Conservation (phyloP, 345 rosid species). For the Durio zibethinus region DNA sequence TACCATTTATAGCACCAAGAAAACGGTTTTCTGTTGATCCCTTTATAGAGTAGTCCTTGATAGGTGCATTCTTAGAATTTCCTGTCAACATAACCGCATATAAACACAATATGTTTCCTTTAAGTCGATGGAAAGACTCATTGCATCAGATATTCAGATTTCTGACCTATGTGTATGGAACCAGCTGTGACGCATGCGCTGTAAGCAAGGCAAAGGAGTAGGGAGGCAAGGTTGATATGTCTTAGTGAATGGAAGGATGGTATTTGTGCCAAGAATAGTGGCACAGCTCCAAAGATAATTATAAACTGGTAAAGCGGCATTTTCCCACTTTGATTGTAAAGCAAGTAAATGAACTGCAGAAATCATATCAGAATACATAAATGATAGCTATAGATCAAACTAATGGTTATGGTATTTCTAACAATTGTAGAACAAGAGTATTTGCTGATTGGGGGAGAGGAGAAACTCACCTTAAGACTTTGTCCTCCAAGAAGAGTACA, state of each 20-base stretch:
- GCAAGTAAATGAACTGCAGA: constrained; percentile 43
- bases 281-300: constrained; percentile 33
- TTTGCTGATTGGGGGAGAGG: neutral
- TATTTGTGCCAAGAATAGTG: constrained; percentile 44
- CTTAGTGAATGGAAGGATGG: constrained; percentile 69
- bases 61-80: constrained; percentile 38
- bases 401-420: neutral
- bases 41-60: constrained; percentile 36
- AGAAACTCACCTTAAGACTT: constrained; percentile 44
- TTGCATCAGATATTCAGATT: neutral
- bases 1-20: constrained; percentile 42
- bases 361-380: neutral
- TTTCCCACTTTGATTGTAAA: constrained; percentile 29
- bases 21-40: constrained; percentile 31
- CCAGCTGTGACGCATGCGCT: constrained; percentile 39
- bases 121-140: neutral
- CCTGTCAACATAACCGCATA: constrained; percentile 27
- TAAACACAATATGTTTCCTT: neutral
- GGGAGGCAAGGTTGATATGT: constrained; percentile 50
- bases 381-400: neutral
- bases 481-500: constrained; percentile 51
- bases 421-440: neutral
- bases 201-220: constrained; percentile 46
- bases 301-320: constrained; percentile 56
- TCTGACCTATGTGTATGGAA: constrained; percentile 40